Percentiles rank a stretch among this genome's conserved stretches.
phyloP scores from a whole-genome alignment of 768 basidiomycete species.

The Hebeloma cylindrosporum region DNA sequence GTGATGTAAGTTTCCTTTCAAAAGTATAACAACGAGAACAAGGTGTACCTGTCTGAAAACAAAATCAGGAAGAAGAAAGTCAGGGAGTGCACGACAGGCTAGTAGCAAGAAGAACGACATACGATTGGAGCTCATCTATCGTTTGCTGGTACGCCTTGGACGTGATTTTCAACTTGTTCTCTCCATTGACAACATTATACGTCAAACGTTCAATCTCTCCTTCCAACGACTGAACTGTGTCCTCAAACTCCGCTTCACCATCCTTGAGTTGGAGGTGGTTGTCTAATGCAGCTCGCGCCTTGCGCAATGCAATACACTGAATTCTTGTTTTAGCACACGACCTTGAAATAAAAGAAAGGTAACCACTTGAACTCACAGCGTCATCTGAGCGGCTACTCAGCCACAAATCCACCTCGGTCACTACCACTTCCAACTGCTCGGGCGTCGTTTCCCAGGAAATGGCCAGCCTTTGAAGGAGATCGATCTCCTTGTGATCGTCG shows the following conservation, averaged over 20 bases:
- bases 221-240: background rate
- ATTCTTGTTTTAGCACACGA: no score
- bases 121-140: slow-evolving; percentile 14
- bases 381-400: slow-evolving; percentile 41
- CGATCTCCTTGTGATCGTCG: slow-evolving; percentile 35
- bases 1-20: no score
- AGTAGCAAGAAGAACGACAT: slow-evolving; percentile 1
- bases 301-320: slow-evolving; percentile 19
- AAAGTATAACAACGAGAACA: no score
- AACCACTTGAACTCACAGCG: slow-evolving; percentile 35
- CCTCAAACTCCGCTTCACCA: background rate
- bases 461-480: slow-evolving; percentile 37
- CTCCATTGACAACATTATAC: background rate
- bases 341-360: background rate
- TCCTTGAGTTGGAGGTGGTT: slow-evolving; percentile 13
- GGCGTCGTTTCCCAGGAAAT: slow-evolving; percentile 42
- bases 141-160: slow-evolving; percentile 1
- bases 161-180: background rate
- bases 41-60: slow-evolving; percentile 24
- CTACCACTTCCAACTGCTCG: slow-evolving; percentile 35
- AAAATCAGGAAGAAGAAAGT: background rate
- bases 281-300: slow-evolving; percentile 14
- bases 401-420: slow-evolving; percentile 53
- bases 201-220: background rate
- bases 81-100: no score